A percentile compares a stretch with the other conserved stretches of the same genome.
Conservation (phyloP, 2,329 filamentous ascomycete species). For the Bertia moriformis region DNA sequence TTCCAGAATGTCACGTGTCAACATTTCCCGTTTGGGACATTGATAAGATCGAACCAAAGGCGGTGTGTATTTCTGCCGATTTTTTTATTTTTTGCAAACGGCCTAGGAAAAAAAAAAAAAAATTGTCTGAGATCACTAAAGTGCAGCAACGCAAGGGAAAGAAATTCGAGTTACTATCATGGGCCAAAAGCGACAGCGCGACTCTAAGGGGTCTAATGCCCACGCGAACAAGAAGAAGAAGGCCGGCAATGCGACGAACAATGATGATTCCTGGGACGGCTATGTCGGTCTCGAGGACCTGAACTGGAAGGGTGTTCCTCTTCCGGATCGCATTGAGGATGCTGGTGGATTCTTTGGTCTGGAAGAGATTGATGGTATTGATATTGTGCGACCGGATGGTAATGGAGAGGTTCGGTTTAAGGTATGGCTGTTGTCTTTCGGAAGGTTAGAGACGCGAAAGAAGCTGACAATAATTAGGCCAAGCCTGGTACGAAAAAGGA, state of each 20-base stretch:
- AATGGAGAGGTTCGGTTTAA: constrained; percentile 34
- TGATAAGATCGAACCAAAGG: not conserved
- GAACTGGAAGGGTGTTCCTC: not conserved
- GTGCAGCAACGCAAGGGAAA: too few relatives aligned
- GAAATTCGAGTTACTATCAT: too few relatives aligned
- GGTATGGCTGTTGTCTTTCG: not conserved
- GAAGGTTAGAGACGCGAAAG: not conserved
- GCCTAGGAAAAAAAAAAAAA: too few relatives aligned
- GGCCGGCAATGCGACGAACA: not conserved
- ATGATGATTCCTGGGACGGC: not conserved
- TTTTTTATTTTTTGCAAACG: constrained; percentile 1
- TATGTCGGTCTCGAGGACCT: not conserved
- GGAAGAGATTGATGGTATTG: constrained; percentile 82
- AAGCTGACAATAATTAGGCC: constrained; percentile 3
- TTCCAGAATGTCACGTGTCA: too few relatives aligned
- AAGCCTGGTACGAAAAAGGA: too few relatives aligned
- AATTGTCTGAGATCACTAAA: too few relatives aligned
- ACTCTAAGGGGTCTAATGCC: not conserved
- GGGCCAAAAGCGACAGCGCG: not conserved
- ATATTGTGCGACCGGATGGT: constrained; percentile 57
- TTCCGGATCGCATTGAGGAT: constrained; percentile 40
- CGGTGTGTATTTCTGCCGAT: not conserved
- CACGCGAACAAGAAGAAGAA: not conserved
- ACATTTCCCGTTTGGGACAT: too few relatives aligned
- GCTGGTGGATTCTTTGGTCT: constrained; percentile 87